Percentiles rank a stretch among this genome's conserved stretches.
Evolutionary conservation across 1,284 basidiomycete genomes (phyloP).

Genomic region (Cutaneotrichosporon curvatum): DNA sequence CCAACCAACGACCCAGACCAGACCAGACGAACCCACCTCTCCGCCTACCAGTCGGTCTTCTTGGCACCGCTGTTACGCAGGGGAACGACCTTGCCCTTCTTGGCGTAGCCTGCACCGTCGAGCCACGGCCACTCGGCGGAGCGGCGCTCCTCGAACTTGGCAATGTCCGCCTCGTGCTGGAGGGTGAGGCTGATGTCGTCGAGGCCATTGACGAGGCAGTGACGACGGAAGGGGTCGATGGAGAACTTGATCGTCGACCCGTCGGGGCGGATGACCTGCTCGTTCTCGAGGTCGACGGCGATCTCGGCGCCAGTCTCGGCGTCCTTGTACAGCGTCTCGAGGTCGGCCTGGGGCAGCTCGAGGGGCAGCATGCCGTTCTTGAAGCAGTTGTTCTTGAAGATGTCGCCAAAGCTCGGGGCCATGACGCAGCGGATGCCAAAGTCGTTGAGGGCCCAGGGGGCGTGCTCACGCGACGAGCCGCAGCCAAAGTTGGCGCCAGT

Average conservation of each 20-base stretch:
- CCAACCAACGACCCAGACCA: too few species aligned
- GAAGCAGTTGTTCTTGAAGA: conserved; percentile 71
- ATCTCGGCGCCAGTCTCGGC: conserved; percentile 72
- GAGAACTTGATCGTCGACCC: conserved; percentile 70
- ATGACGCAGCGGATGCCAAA: conserved; percentile 91
- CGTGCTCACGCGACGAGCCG: conserved; percentile 88
- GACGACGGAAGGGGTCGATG: conserved; percentile 78
- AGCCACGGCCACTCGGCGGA: conserved; percentile 82
- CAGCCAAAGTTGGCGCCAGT: conserved; percentile 92
- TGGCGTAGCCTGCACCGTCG: conserved; percentile 78
- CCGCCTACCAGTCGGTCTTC: conserved; percentile 71
- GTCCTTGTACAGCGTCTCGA: conserved; percentile 68
- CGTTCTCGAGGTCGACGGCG: conserved; percentile 82
- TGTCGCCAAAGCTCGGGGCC: conserved; percentile 89
- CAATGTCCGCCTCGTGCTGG: conserved; percentile 63
- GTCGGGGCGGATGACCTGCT: conserved; percentile 69
- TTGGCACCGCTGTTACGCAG: conserved; percentile 41
- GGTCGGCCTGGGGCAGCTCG: conserved; percentile 66
- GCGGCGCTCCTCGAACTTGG: conserved; percentile 67
- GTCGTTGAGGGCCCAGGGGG: conserved; percentile 93
- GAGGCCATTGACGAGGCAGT: conserved; percentile 85
- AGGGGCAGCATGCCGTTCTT: conserved; percentile 95
- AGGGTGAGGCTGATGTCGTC: conserved; percentile 91
- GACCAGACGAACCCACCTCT: too few species aligned
- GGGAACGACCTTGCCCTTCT: conserved; percentile 54